phyloP scores from a whole-genome alignment of 2,329 filamentous ascomycete genomes.

The Xylariaceae sp. region DNA sequence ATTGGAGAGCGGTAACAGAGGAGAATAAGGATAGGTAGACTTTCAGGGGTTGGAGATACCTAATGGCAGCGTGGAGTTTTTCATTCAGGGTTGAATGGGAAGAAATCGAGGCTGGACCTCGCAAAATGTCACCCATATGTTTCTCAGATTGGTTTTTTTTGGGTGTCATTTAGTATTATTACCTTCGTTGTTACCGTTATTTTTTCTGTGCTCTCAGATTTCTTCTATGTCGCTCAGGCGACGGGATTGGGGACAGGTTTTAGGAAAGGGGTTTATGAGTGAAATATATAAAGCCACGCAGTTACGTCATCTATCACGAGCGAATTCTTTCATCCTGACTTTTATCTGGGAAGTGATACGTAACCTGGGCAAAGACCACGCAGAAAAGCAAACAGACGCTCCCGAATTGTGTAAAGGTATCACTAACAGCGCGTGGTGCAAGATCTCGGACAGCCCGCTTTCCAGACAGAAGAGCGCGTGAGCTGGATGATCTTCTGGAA shows the following conservation, averaged over 20 bases:
- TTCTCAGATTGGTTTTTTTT: neutral
- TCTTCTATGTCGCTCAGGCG: neutral
- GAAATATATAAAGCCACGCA: too few species aligned
- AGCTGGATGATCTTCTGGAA: neutral
- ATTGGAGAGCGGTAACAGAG: neutral
- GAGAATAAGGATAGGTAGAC: neutral
- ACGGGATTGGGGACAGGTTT: neutral
- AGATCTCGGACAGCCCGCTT: neutral
- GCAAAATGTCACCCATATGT: neutral
- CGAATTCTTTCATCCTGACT: too few species aligned
- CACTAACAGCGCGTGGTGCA: neutral
- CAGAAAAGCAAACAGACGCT: too few species aligned
- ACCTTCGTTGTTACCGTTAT: neutral
- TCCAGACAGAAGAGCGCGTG: neutral
- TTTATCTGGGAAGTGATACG: too few species aligned
- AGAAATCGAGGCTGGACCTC: conserved; percentile 16
- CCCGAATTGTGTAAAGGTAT: neutral
- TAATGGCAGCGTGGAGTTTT: conserved; percentile 13
- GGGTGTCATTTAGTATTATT: neutral
- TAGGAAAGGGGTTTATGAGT: neutral
- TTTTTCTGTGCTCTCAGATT: neutral
- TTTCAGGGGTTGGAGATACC: neutral
- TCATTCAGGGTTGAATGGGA: neutral
- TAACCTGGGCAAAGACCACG: too few species aligned
- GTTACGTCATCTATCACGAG: too few species aligned